Evolutionary conservation across 169 alveolate species (phyloP), one percentile per base, ranked within the genome.

Genomic region (Ichthyophthirius multifiliis): DNA sequence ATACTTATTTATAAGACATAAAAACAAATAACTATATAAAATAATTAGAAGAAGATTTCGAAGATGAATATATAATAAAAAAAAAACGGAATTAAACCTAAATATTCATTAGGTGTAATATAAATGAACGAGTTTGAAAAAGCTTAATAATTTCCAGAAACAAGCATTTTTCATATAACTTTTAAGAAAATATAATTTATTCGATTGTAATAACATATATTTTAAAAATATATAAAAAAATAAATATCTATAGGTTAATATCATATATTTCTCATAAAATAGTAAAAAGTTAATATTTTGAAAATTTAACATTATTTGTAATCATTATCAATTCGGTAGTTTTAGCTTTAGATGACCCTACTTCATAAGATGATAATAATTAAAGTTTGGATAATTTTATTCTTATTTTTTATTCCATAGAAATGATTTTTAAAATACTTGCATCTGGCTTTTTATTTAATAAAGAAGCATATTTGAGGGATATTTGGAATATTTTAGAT

Each of bases 401-500:
- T 67, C 83, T 88, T 31, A 75, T 67, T 65, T 81, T 87, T 32
- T 88, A 89, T 78, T 82, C 94, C 9, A 27, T 87, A 18, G 94
- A 92, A 80, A 87, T 90, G 16, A 46, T 71, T 9, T 55, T 92
- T 5, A 92, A 92, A 75, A 92, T 92, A 37, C 47, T 86, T 4
- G 84, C 90, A 1, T 65, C 48, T 10, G 93, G 90, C 13, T 86
- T 90, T 35, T 20, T 81, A 30, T 39, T 83, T 2, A 83, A 85
- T 4, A 86, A 86, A 82, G 77, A 5, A 71, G 46, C 39, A 7
- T 91, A 91, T 71, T 35, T 91, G 30, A 88, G 89, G 83, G 93
- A 91, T 48, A 43, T 35, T 27, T 91, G 96, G 93, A 92, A 89
- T 80, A 79, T 83, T 27, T 31, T 92, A 12, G 96, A 92, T 84